Evolutionary conservation across 2,329 filamentous ascomycete species (phyloP).

Genomic region (Cladosporium cucumerinum): DNA sequence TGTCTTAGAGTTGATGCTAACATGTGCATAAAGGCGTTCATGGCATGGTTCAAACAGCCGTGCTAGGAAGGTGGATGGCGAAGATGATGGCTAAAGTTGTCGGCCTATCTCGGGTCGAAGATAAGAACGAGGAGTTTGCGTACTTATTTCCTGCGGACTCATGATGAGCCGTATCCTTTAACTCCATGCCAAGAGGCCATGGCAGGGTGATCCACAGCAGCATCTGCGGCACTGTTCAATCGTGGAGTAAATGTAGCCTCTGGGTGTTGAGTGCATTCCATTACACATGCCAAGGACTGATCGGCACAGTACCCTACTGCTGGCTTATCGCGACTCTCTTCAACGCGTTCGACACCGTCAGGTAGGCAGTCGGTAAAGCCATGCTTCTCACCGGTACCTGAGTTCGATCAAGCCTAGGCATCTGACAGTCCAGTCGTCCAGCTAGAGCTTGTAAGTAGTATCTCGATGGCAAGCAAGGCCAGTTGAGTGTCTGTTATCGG

Average conservation of each 20-base stretch:
- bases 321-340: not conserved
- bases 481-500: not conserved
- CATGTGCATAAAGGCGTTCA: not conserved
- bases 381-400: not conserved
- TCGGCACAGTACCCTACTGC: not conserved
- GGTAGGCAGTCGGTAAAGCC: not conserved
- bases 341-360: not conserved
- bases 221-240: not conserved
- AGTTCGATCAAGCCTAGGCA: not conserved
- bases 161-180: not conserved
- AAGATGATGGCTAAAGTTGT: not conserved
- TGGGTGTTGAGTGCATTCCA: not conserved
- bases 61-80: not conserved
- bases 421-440: not conserved
- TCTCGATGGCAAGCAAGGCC: not conserved
- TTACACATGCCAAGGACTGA: conserved; percentile 5
- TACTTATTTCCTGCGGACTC: not conserved
- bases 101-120: not conserved
- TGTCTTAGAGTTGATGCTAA: not conserved
- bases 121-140: not conserved
- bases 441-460: not conserved
- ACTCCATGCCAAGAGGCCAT: not conserved
- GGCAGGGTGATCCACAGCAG: not conserved
- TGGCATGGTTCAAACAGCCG: not conserved
- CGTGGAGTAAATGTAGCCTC: not conserved